A percentile compares a stretch with the other conserved stretches of the same genome.
Conservation (phyloP, 192 early-diverging fungal species). For the Spizellomyces sp. region DNA sequence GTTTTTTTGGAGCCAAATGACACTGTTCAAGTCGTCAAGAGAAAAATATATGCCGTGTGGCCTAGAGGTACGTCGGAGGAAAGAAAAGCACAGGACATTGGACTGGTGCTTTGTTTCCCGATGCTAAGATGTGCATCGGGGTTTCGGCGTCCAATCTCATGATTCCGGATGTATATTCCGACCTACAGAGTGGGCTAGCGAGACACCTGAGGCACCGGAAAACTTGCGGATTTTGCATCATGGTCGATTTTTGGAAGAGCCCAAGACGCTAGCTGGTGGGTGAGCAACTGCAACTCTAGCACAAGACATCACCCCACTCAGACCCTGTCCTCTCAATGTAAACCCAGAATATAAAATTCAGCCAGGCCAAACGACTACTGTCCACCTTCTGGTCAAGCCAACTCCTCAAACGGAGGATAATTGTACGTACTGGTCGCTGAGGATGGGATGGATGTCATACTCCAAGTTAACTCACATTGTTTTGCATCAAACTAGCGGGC, state of each 20-base stretch:
- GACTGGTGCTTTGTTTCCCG: no score
- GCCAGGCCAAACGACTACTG: slow-evolving; percentile 42
- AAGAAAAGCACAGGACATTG: not conserved
- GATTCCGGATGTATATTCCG: no score
- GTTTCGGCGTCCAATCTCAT: no score
- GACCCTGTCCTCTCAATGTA: not conserved
- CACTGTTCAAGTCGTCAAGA: slow-evolving; percentile 35
- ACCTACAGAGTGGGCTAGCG: slow-evolving; percentile 40
- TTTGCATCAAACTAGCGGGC: not conserved
- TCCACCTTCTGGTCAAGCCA: slow-evolving; percentile 45
- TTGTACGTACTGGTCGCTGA: slow-evolving; percentile 8
- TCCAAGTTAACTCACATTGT: not conserved
- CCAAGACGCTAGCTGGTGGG: slow-evolving; percentile 30
- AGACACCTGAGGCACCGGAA: slow-evolving; percentile 32
- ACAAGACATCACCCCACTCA: not conserved
- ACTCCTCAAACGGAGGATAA: slow-evolving; percentile 13
- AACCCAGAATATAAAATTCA: slow-evolving; percentile 32
- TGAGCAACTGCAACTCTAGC: not conserved
- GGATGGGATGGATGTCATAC: no score
- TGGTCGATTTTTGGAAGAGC: slow-evolving; percentile 46
- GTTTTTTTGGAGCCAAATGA: slow-evolving; percentile 33
- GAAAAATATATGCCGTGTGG: slow-evolving; percentile 35
- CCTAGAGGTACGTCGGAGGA: slow-evolving; percentile 32
- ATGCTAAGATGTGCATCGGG: no score
- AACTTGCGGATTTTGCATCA: slow-evolving; percentile 42